Percentiles rank a stretch among this genome's conserved stretches.
Evolutionary conservation across 805 yeast species (phyloP).

Genomic region (Metschnikowia bowlesiae): DNA sequence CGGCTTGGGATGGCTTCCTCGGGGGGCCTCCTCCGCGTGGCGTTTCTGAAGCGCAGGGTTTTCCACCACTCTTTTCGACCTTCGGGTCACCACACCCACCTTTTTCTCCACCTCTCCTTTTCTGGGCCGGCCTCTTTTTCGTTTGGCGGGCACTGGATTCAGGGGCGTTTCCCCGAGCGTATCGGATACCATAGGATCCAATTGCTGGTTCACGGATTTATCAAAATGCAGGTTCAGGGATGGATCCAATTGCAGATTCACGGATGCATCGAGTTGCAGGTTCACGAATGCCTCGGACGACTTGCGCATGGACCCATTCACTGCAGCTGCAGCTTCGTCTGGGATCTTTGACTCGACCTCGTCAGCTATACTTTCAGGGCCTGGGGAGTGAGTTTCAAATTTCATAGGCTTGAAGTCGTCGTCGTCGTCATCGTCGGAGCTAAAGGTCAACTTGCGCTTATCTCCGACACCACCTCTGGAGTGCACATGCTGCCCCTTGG

Average conservation of each 20-base stretch:
- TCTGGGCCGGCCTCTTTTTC: slow-evolving; percentile 17
- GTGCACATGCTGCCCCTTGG: no score
- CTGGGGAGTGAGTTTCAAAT: no score
- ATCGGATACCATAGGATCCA: no score
- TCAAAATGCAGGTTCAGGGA: no score
- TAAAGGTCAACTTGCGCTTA: slow-evolving; percentile 8
- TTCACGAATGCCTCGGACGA: no score
- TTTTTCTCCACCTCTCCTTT: slow-evolving; percentile 11
- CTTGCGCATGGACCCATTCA: no score
- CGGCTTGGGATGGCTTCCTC: slow-evolving; percentile 7
- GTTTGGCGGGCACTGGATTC: slow-evolving; percentile 5
- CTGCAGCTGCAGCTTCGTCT: no score
- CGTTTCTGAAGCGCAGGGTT: slow-evolving; percentile 12
- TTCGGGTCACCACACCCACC: slow-evolving; percentile 10
- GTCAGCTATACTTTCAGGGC: no score
- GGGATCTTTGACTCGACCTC: no score
- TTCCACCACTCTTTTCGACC: slow-evolving; percentile 13
- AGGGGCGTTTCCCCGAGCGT: background rate
- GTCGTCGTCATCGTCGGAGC: slow-evolving; percentile 16
- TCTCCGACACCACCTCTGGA: slow-evolving; percentile 1
- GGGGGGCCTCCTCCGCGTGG: slow-evolving; percentile 1
- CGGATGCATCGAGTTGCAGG: no score
- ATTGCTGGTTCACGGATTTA: no score
- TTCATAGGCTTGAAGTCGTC: background rate
- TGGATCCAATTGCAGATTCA: no score